A percentile compares a stretch with the other conserved stretches of the same genome.
These are phyloP conservation scores for Fusarium poae DNA, from an alignment of 2,329 filamentous ascomycete genomes.

Conservation along the genomic window DNA sequence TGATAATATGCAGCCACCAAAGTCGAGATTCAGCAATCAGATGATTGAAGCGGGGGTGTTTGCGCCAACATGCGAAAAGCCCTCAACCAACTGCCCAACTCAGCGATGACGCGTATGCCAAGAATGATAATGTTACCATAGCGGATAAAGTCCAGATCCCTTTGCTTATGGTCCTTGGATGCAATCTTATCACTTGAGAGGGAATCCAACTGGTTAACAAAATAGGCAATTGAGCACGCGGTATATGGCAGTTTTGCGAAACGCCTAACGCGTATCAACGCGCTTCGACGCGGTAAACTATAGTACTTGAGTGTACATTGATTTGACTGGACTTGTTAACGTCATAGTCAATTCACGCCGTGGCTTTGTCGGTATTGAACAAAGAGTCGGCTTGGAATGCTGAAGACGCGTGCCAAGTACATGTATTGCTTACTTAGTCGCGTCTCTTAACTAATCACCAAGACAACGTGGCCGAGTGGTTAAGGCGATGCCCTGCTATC, in stretches of 20 bases:
- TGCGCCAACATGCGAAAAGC: not conserved
- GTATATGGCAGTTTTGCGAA: too few species aligned
- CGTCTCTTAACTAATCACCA: slow-evolving; percentile 1
- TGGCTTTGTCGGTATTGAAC: too few species aligned
- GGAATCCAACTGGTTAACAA: too few species aligned
- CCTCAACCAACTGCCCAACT: not conserved
- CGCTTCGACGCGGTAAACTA: too few species aligned
- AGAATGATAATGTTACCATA: not conserved
- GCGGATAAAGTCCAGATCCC: accelerated
- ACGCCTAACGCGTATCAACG: too few species aligned
- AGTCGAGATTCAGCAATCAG: not conserved
- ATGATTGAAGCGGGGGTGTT: not conserved
- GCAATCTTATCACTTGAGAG: too few species aligned
- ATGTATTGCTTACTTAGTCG: accelerated
- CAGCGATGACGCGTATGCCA: not conserved
- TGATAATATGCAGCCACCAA: not conserved
- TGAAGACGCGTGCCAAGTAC: too few species aligned
- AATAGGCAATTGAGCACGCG: too few species aligned
- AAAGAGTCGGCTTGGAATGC: too few species aligned
- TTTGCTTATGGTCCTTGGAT: accelerated
- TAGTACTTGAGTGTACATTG: too few species aligned
- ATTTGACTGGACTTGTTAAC: too few species aligned
- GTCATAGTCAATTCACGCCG: too few species aligned
- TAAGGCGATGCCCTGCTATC: slow-evolving; percentile 36
- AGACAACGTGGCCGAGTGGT: slow-evolving; percentile 37